Evolutionary conservation across 345 rosid genomes (phyloP).

Genomic region (Camelina hispida): DNA sequence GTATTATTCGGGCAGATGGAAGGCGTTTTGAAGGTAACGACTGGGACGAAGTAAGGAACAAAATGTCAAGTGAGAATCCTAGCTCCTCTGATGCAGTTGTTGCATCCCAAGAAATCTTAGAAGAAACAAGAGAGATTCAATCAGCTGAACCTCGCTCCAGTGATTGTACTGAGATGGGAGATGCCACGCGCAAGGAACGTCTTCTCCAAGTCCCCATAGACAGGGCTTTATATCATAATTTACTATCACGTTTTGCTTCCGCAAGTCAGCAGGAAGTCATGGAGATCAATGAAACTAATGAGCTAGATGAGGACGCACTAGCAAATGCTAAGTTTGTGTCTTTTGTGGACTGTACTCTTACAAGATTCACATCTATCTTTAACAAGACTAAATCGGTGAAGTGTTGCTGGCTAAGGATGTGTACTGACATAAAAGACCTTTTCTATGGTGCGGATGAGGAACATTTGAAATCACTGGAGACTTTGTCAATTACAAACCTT

Average conservation of each 20-base stretch:
- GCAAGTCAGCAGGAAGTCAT: not conserved
- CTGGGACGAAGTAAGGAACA: not conserved
- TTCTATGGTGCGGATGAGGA: not conserved
- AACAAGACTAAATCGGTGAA: not conserved
- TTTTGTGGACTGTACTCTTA: not conserved
- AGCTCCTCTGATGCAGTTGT: not conserved
- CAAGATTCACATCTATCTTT: not conserved
- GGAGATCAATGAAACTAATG: not conserved
- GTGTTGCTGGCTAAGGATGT: not conserved
- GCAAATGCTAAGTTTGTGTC: not conserved
- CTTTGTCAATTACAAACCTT: too few species aligned
- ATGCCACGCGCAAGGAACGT: not conserved
- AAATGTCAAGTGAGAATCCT: not conserved
- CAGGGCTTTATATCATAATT: not conserved
- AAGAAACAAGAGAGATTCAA: not conserved
- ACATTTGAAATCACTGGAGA: not conserved
- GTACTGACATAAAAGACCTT: not conserved
- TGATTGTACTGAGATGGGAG: not conserved
- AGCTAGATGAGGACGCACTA: not conserved
- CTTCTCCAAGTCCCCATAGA: not conserved
- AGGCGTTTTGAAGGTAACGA: not conserved
- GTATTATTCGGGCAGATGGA: not conserved
- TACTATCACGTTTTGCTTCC: not conserved
- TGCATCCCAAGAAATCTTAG: not conserved
- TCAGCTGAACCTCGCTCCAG: too few species aligned